Evolutionary conservation across 306 rosid species (phyloP).

Genomic region (Quercus bicolor): DNA sequence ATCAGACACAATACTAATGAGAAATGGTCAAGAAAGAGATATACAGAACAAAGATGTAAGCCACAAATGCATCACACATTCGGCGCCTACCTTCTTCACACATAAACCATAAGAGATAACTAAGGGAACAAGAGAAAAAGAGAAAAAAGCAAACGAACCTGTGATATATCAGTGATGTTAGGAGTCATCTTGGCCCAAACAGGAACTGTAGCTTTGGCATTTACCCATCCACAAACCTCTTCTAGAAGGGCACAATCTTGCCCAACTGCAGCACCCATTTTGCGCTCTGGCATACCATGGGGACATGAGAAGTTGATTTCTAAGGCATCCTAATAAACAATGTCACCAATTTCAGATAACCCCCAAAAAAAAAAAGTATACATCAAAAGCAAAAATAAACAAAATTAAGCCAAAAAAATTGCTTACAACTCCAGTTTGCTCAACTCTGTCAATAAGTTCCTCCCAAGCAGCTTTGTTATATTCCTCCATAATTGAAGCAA

Average conservation of each 20-base stretch:
- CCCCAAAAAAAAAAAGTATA: background rate
- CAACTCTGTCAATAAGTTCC: conserved; percentile 89
- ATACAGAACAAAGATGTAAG: background rate
- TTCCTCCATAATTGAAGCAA: conserved; percentile 99
- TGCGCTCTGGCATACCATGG: conserved; percentile 98
- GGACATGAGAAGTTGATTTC: conserved; percentile 95
- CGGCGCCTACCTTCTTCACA: background rate
- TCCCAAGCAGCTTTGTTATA: conserved; percentile 90
- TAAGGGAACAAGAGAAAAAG: background rate
- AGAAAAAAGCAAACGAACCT: conserved; percentile 40
- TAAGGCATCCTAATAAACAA: conserved; percentile 64
- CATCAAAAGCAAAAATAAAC: background rate
- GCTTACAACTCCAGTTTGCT: conserved; percentile 96
- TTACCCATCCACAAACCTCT: conserved; percentile 96
- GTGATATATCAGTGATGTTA: conserved; percentile 84
- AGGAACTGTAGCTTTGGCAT: conserved; percentile 88
- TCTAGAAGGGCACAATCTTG: conserved; percentile 87
- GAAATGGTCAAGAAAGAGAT: background rate
- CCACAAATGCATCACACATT: background rate
- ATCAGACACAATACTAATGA: background rate
- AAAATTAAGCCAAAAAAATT: conserved; percentile 8
- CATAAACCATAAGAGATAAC: background rate
- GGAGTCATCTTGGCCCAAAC: conserved; percentile 99
- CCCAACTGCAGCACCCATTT: conserved; percentile 97
- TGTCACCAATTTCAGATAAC: conserved; percentile 18